A percentile compares a stretch with the other conserved stretches of the same genome.
Conservation (phyloP, 2,329 filamentous ascomycete species). For the Sporothrix inflata region DNA sequence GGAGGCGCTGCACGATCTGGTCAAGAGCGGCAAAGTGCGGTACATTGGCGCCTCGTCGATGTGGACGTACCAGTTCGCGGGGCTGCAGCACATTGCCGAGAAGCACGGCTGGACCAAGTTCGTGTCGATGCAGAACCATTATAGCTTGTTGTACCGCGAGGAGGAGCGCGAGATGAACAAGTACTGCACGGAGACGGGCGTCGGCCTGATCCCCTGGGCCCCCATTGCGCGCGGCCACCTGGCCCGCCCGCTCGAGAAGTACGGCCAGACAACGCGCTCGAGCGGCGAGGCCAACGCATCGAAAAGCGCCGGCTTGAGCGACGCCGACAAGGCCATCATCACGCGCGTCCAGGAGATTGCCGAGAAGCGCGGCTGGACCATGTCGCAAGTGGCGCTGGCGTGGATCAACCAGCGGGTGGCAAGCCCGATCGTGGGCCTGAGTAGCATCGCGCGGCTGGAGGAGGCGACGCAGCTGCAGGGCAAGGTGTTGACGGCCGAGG, state of each 20-base stretch:
- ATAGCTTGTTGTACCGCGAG: slow-evolving; percentile 58
- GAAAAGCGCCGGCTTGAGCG: slow-evolving; percentile 25
- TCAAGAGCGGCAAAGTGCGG: slow-evolving; percentile 55
- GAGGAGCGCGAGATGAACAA: slow-evolving; percentile 51
- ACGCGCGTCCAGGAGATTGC: slow-evolving; percentile 33
- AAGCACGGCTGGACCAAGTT: slow-evolving; percentile 59
- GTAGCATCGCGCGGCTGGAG: slow-evolving; percentile 61
- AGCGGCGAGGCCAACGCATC: slow-evolving; percentile 28
- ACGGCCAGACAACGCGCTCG: slow-evolving; percentile 29
- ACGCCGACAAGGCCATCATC: slow-evolving; percentile 37
- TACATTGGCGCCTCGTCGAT: slow-evolving; percentile 52
- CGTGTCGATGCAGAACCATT: slow-evolving; percentile 58
- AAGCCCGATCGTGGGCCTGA: slow-evolving; percentile 65
- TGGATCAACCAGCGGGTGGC: slow-evolving; percentile 61
- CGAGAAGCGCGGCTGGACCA: slow-evolving; percentile 32
- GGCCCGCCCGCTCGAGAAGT: slow-evolving; percentile 37
- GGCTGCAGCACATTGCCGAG: slow-evolving; percentile 54
- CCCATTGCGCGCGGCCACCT: slow-evolving; percentile 42
- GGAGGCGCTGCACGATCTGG: slow-evolving; percentile 59
- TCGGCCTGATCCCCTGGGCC: slow-evolving; percentile 46
- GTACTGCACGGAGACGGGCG: slow-evolving; percentile 41
- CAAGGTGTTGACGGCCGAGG: slow-evolving; percentile 58
- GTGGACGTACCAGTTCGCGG: slow-evolving; percentile 50
- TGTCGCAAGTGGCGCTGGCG: slow-evolving; percentile 60
- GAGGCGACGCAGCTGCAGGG: slow-evolving; percentile 57